These are phyloP conservation scores for Elsinoe perseae DNA, from an alignment of 2,329 filamentous ascomycete genomes.

Conservation along the genomic window DNA sequence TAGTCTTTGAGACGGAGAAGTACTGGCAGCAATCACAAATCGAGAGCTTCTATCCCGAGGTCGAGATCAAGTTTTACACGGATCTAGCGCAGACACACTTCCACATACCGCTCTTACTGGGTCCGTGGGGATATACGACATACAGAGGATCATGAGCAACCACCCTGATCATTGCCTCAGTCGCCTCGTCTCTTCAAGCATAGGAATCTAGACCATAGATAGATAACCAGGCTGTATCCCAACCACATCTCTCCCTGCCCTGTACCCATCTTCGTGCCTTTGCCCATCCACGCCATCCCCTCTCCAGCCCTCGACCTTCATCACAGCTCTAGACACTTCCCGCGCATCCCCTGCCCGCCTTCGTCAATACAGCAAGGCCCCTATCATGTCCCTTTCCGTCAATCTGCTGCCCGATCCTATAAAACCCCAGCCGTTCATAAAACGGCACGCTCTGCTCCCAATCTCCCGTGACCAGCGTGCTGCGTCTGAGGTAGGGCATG, in stretches of 20 bases:
- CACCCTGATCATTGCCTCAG: too few relatives aligned
- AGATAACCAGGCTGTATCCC: too few relatives aligned
- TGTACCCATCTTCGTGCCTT: too few relatives aligned
- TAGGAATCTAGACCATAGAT: too few relatives aligned
- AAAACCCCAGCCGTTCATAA: slow-evolving; percentile 22
- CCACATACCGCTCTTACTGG: slow-evolving; percentile 70
- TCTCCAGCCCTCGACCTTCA: too few relatives aligned
- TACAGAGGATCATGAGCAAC: slow-evolving; percentile 69
- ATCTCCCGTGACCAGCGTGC: slow-evolving; percentile 5
- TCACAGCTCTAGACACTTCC: neutral
- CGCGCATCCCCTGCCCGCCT: neutral
- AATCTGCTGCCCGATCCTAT: slow-evolving; percentile 19
- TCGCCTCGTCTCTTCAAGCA: too few relatives aligned
- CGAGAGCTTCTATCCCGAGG: slow-evolving; percentile 50
- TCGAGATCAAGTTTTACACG: slow-evolving; percentile 48
- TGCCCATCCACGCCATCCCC: too few relatives aligned
- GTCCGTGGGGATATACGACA: slow-evolving; percentile 73
- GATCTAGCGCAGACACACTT: slow-evolving; percentile 53
- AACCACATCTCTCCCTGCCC: too few relatives aligned
- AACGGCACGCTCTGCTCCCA: slow-evolving; percentile 26
- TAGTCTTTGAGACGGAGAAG: slow-evolving; percentile 63
- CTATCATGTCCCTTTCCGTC: slow-evolving; percentile 18
- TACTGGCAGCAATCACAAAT: slow-evolving; percentile 56
- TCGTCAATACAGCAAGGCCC: slow-evolving; percentile 9
- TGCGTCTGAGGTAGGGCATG: slow-evolving; percentile 9